Base-by-base conservation (phyloP, 2,329 filamentous ascomycete genomes). In the Fonsecaea pedrosoi region DNA sequence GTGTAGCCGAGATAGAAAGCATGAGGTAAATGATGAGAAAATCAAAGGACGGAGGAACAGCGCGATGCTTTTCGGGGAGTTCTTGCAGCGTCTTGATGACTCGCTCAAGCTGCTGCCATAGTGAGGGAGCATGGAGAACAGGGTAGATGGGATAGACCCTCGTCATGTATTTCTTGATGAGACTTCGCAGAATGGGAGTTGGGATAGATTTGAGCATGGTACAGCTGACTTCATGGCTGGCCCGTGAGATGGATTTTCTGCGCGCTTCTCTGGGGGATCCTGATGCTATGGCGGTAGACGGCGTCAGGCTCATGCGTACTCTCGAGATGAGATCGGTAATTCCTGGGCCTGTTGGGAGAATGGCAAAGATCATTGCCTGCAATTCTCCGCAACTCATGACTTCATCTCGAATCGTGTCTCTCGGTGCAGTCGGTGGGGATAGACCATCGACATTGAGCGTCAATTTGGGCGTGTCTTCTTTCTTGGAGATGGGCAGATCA, bases 291-390 rank as follows among this genome's bases (percentile, higher is more conserved):
- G 71, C 72, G 21, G 71, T 73, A 0, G 75, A 77, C 7, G 75
- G 75, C 2, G 75, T 77, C 57, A 77, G 67, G 48, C 75, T 76
- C 75, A 77, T 77, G 10, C 75, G 72, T 1, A 77, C 74, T 21
- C 71, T 65, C 9, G 74, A 74, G 18, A 77, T 69, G 9, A 77
- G 67, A 54, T 75, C 75, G 21, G 74, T 75, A 9, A 76, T 71
- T 4, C 74, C 74, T 1, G 71, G 68, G 15, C 73, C 74, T 10
- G 73, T 71, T 1, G 75, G 74, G 60, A 76, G 62, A 8, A 74
- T 75, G 7, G 75, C 74, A 35, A 71, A 72, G 38, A 77, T 73
- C 60, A 76, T 70, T 38, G 72, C 69, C 65, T 76, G 75, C 32
- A 77, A 62, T 21, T 74, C 73, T 21, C 63, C 66, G 60, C 74